Evolutionary conservation across 2,329 filamentous ascomycete species (phyloP), one percentile per base, ranked within the genome.

Genomic region (Cadophora gregata): DNA sequence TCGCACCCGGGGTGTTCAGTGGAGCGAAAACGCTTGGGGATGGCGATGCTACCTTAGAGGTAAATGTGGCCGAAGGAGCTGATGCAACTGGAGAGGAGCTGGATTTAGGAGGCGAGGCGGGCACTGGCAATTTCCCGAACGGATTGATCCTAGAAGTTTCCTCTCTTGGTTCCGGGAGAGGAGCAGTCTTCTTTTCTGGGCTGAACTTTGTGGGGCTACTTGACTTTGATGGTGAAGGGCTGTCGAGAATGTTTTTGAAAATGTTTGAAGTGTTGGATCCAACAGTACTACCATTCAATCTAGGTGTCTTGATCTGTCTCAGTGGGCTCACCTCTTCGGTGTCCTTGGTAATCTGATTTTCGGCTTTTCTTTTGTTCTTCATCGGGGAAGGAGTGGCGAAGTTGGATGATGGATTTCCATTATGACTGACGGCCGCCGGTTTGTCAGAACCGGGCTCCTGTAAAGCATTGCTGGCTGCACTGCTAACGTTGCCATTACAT

Each of bases 351-450:
- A 78, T 58, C 45, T 76, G 69, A 27, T 72, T 65, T 21, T 75
- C 73, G 9, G 75, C 75, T 62, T 75, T 77, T 64, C 76, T 70
- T 71, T 78, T 78, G 16, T 68, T 65, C 38, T 73, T 76, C 3
- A 48, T 50, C 3, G 68, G 42, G 4, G 67, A 67, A n/a, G 69
- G 58, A 29, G 61, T 63, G 21, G 68, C 56, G 47, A 69, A 50
- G 3, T 63, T 38, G 45, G 67, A 25, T 50, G 58, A 51, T 9
- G 63, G 24, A 21, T 16, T 27, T 48, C 29, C 36, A 14, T 38
- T 45, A 9, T 33, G 16, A 48, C 16, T 36, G 25, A 29, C 47
- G 7, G 27, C 55, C 27, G 42, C 38, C 6, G 53, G 27, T 21
- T 50, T 58, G 27, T 27, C 36, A 38, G 53, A 19, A 24, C 16